Base-by-base conservation (phyloP, 1,284 basidiomycete genomes). In the Rhizopogon parksii region DNA sequence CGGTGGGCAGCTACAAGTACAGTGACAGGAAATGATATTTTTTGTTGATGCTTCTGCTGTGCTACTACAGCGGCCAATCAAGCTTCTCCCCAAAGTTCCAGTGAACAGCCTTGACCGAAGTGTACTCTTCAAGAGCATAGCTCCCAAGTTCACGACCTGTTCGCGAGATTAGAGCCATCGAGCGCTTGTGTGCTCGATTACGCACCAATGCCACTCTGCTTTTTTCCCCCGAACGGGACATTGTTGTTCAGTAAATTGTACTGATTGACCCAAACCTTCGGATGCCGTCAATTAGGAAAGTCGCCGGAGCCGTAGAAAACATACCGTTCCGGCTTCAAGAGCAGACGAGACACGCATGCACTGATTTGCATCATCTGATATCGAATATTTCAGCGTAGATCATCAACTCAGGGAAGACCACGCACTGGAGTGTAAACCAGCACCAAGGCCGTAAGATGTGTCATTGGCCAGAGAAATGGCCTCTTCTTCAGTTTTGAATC, bases 191-290 rank as follows among this genome's bases (percentile, higher is more conserved):
- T 35, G 43, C 51, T 4, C 19, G 5, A 39, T 5, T 5, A 47
- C 59, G 35, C 52, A 76, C 85, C 86, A 52, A 85, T 79, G 15
- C 86, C 86, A 53, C 78, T 82, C 62, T 83, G 84, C 70, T 94
- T 95, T 75, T 91, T 95, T 12, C 95, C 94, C 21, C 94, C 95
- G 60, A 96, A 96, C 0, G 95, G 93, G 36, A 91, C 88, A 53
- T 90, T 89, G 66, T 88, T 88, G 63, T 79, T 79, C 45, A 93
- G 65, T 6, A 88, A 53, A 59, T 87, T 88, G 69, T 95, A 95
- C 65, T 91, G 84, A 68, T 95, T 95, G 53, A 91, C 76, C 91
- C 91, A 94, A 32, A 93, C 82, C 85, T 88, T 55, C 24, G 36
- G 49, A 40, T 52, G 40, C 36, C 27, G 38, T 49, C 25, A 40